A percentile compares a stretch with the other conserved stretches of the same genome.
phyloP scores from a whole-genome alignment of 225 moss, liverwort and hornwort genomes.

The Sphagnum tenellum region DNA sequence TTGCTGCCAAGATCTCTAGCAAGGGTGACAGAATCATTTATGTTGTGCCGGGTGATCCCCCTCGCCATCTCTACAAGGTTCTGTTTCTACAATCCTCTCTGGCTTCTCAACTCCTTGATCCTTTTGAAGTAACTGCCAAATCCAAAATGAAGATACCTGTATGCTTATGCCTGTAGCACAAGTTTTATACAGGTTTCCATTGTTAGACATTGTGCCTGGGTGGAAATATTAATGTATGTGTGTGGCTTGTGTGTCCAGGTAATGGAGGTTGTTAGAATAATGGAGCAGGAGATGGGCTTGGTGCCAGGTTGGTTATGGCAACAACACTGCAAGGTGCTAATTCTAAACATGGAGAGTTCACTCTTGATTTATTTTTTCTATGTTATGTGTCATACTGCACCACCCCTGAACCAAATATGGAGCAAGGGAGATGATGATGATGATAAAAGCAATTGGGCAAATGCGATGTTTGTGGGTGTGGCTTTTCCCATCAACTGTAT shows the following conservation, averaged over 20 bases:
- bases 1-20: conserved; percentile 29
- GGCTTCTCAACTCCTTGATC: neutral
- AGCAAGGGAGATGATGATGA: too few relatives aligned
- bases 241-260: conserved; percentile 20
- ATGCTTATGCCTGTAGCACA: too few relatives aligned
- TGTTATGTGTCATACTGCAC: too few relatives aligned
- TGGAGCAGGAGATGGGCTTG: conserved; percentile 90
- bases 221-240: too few relatives aligned
- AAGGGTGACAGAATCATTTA: conserved; percentile 37
- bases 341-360: neutral
- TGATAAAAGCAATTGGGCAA: too few relatives aligned
- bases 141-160: too few relatives aligned
- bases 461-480: too few relatives aligned
- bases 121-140: too few relatives aligned
- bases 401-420: neutral
- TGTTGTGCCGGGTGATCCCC: neutral
- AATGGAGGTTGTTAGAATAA: conserved; percentile 61
- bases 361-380: neutral
- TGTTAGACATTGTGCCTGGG: too few relatives aligned
- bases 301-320: conserved; percentile 81
- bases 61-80: too few relatives aligned
- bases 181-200: too few relatives aligned
- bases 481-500: neutral
- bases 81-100: neutral
- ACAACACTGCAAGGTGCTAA: conserved; percentile 58